These are phyloP conservation scores for Polygonum maritimum DNA, from an alignment of 148 eudicot genomes.

Conservation along the genomic window DNA sequence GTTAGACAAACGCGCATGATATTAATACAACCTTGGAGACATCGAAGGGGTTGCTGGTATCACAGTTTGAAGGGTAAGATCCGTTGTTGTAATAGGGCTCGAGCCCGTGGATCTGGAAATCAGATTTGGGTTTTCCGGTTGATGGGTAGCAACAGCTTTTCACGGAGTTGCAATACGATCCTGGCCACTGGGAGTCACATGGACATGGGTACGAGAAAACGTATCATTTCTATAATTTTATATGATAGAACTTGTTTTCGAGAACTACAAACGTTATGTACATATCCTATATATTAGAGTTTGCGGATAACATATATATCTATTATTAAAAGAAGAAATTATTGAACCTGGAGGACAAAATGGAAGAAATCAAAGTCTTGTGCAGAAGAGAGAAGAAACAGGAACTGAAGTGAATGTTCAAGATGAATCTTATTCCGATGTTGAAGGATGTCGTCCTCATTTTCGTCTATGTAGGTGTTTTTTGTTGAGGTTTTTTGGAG, in stretches of 20 bases:
- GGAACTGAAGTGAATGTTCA: not conserved
- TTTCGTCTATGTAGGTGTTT: not conserved
- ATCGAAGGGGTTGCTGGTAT: conserved; percentile 5
- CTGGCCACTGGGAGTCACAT: conserved; percentile 57
- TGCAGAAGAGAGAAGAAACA: not conserved
- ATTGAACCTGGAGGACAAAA: conserved; percentile 32
- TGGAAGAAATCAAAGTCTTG: conserved; percentile 38
- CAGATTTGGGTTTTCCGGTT: conserved; percentile 54
- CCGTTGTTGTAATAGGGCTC: conserved; percentile 66
- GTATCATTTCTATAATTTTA: no score
- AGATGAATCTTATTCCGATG: not conserved
- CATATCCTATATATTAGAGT: no score
- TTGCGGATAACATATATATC: no score
- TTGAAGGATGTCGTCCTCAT: not conserved
- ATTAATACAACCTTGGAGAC: not conserved
- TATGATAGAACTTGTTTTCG: no score
- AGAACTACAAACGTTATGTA: no score
- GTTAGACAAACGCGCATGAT: no score
- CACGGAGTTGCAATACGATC: conserved; percentile 52
- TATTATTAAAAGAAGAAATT: not conserved
- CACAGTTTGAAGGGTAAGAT: conserved; percentile 56
- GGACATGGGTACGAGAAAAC: not conserved
- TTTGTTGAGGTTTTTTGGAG: not conserved
- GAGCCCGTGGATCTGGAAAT: conserved; percentile 72
- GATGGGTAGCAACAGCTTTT: conserved; percentile 57